Conservation (phyloP, 305 asterid genomes). For the Fraxinus greggii region DNA sequence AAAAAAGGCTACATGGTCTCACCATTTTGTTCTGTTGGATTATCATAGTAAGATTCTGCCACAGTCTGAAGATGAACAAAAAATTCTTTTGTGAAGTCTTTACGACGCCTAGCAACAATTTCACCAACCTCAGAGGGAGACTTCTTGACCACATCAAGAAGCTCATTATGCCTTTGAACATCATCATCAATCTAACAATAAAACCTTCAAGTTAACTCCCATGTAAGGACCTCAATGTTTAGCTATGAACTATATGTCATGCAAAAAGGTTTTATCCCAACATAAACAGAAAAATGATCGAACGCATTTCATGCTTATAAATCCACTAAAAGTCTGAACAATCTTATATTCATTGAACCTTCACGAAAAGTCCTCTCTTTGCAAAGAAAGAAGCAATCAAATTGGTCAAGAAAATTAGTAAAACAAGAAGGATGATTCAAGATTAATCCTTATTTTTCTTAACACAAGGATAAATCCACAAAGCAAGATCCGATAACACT, state of each 20-base stretch:
- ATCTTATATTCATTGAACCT: neutral
- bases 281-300: neutral
- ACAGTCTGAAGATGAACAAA: conserved; percentile 76
- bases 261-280: neutral
- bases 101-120: conserved; percentile 80
- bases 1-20: conserved; percentile 18
- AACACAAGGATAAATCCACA: conserved; percentile 11
- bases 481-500: neutral
- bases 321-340: neutral
- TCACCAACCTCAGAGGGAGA: conserved; percentile 71
- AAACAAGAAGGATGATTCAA: neutral
- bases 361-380: too few species aligned
- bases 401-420: neutral
- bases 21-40: conserved; percentile 84
- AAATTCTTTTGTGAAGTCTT: conserved; percentile 92
- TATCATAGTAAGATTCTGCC: conserved; percentile 72
- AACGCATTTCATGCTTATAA: neutral
- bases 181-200: conserved; percentile 70
- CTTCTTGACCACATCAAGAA: conserved; percentile 57
- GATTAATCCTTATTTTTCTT: neutral
- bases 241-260: neutral
- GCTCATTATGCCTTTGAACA: conserved; percentile 78
- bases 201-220: conserved; percentile 24
- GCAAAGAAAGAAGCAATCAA: neutral
- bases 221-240: neutral